Evolutionary conservation across 2,329 filamentous ascomycete species (phyloP), one percentile per base, ranked within the genome.

Genomic region (Fusarium subglutinans): DNA sequence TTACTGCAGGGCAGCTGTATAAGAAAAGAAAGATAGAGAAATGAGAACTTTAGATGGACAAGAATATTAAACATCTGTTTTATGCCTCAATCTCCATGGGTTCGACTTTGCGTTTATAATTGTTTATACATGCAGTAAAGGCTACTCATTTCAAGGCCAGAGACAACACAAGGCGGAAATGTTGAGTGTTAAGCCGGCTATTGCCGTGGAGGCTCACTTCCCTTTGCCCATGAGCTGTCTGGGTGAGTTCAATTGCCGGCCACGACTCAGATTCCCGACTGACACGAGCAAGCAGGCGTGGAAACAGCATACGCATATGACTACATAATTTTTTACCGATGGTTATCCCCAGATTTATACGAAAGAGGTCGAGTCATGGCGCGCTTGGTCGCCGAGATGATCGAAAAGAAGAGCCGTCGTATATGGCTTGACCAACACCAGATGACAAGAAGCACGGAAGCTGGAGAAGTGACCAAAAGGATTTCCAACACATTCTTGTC

Each of bases 381-480:
- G 10, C 68, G 66, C 12, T 28, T 70, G 6, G 60, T 70, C 0
- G 38, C 66, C 1, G 68, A 65, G 6, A 60, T 70, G 60, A 59
- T 70, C 3, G 60, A 70, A 17, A 70, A 70, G 33, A 66, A 44
- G 2, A 66, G 60, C 1, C 50, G 45, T 3, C 51, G 61, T 1
- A 66, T 71, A 17, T 71, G 69, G 69, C 67, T 70, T 1, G 67
- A 70, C 38, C 66, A 71, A 26, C 51, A 70, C 14, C 66, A 66
- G 14, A 71, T 71, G 20, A 62, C 30, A 1, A 35, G 69, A 22
- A 60, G 35, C 17, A 66, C 62, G 1, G 28, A 51, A 9, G 55
- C 66, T 2, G 40, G 26, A 3, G 66, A 70, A 2, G 67, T 70
- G 7, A 66, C 61, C 1, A 43, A 43, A n/a, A 62, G 45, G 3